Evolutionary conservation across 2,329 filamentous ascomycete genomes (phyloP), one percentile per base, ranked within the genome.

Genomic region (Diaporthe batatas): DNA sequence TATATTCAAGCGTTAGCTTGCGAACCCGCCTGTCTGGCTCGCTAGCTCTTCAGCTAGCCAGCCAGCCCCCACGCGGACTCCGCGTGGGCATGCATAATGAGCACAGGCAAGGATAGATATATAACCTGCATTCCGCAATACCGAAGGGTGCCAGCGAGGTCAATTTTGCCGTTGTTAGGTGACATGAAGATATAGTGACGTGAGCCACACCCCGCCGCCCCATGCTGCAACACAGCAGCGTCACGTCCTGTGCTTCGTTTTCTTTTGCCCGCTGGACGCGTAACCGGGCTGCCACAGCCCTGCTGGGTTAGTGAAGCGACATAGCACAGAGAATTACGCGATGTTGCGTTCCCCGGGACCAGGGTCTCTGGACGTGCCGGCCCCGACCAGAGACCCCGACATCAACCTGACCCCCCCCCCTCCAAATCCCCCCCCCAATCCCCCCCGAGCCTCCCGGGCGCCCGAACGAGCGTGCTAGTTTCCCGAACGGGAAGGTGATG

Each of bases 1-100:
- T 64, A 64, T 64, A 64, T 64, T 64, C 80, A 84, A 73, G 8
- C 44, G 16, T 62, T 84, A 88, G 88, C n/a, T 21, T 54, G 44
- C 64, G 29, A 21, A 1, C 5, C 29, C 21, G 25, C 55, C n/a
- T 47, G n/a, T 18, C n/a, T 18, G n/a, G n/a, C 55, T 25, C 16
- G 12, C 58, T 62, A 32, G 58, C 39, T n/a, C 23, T 32, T 14
- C 23, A 62, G 14, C 23, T 62, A 47, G 39, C 23, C 29, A 29
- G 39, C 23, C n/a, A n/a, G n/a, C 67, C 67, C 54, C 67, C 67
- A 69, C 54, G 32, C 62, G 16, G 11, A 21, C 44, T 65, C 59
- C 21, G 44, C 42, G 44, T 51, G 36, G 59, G 44, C 25, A 32
- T 65, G 44, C 44, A 65, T 65, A 42, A 10, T 36, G 32, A 65